Evolutionary conservation across 1,284 basidiomycete genomes (phyloP), one percentile per base, ranked within the genome.

Genomic region (Pascua sp.): DNA sequence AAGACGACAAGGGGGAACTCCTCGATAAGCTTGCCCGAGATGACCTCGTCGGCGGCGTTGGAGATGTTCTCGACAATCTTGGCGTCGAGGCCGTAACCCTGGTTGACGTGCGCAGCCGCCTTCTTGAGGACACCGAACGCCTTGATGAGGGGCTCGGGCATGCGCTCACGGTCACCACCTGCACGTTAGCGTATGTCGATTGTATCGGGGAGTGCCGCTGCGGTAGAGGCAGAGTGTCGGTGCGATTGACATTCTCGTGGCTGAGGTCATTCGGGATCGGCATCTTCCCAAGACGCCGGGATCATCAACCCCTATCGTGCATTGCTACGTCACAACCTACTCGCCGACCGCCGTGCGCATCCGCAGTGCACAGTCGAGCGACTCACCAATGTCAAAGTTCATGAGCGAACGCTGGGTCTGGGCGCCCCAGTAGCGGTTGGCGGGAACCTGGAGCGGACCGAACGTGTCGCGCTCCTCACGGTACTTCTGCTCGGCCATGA

Each of bases 1-100:
- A 97, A 98, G 49, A 99, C 95, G 56, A 98, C 96, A 42, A 99
- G 82, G 32, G 96, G 96, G 82, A 99, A 99, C 79, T 99, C 90
- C 65, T 92, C 91, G 42, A 87, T 83, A 60, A 98, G 85, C 78
- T 94, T 91, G 60, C 95, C 95, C 52, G 89, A 89, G 76, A 98
- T 98, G 70, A 98, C 95, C 87, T 99, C 96, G 79, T 98, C 94
- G 51, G 96, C 90, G 57, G 96, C 96, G 66, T 87, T 80, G 72
- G 90, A 88, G 75, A 99, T 98, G 47, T 92, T 93, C 57, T 89
- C 81, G 47, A 88, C 90, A 63, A 98, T 79, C 71, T 90, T 92
- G 40, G 88, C 84, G 75, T 97, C 92, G 72, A 99, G 81, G 56
- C 77, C 96, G 80, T 97, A 96, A 51, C 80, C 81, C 60, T 88